Evolutionary conservation across 1,284 basidiomycete genomes (phyloP), one percentile per base, ranked within the genome.

Genomic region (Trametes versicolor): DNA sequence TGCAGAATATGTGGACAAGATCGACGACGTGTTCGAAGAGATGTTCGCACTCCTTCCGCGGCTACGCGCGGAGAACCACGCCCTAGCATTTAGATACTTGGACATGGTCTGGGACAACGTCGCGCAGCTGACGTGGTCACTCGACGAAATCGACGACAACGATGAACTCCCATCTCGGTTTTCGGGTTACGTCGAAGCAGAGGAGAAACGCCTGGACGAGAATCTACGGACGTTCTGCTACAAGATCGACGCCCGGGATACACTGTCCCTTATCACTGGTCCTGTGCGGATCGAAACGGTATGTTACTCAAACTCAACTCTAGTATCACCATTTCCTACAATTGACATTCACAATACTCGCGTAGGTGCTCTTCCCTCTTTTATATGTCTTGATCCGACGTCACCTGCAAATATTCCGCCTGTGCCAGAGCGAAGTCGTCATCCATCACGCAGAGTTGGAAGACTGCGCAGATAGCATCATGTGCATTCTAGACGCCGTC

Each of bases 271-370:
- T 4, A 60, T 75, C 9, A 62, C 69, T 0, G 73, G 74, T 0
- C 61, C 68, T 0, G 74, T 72, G 2, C 54, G 75, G 15, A 67
- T 73, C 13, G 75, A 76, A 60, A 68, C 71, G 64, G 75, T 75
- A n/a, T 12, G 12, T 4, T 39, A 10, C 15, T 13, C 15, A 8
- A 3, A 8, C 29, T 8, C 4, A 17, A 39, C 10, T 39, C 5
- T 13, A 2, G 37, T 39, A 2, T 39, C 12, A 36, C 34, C 34
- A 7, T 36, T 36, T 36, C 34, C 34, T 36, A 13, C 34, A 36
- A 7, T 39, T 12, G 37, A 4, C 5, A 39, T 10, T 39, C 12
- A 39, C 10, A 17, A 39, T 12, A 17, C 10, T 39, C 12, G 49
- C 23, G 4, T 56, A 54, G 55, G 17, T 34, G 13, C 19, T 57